Percentiles rank a stretch among this genome's conserved stretches.
phyloP scores from a whole-genome alignment of 768 basidiomycete genomes.

The Brasilioporus rufonigricans region DNA sequence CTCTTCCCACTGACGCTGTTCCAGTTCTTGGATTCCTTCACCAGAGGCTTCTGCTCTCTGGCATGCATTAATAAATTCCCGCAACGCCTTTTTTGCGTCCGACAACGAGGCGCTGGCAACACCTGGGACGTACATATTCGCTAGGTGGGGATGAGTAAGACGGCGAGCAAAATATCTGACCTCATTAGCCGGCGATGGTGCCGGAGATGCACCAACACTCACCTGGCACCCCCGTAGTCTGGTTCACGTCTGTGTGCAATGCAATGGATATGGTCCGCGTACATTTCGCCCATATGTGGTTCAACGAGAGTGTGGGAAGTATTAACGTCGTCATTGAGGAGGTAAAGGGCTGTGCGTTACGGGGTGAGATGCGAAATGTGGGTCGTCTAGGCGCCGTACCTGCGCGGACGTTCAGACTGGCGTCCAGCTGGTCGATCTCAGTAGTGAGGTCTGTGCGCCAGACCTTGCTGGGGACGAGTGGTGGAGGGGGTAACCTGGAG shows the following conservation, averaged over 20 bases:
- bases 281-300: slow-evolving; percentile 18
- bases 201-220: background rate
- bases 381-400: slow-evolving; percentile 1
- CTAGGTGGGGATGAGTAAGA: slow-evolving; percentile 15
- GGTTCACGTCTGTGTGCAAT: slow-evolving; percentile 26
- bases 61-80: slow-evolving; percentile 12
- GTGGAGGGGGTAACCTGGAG: slow-evolving; percentile 10
- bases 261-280: slow-evolving; percentile 21
- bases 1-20: slow-evolving; percentile 20
- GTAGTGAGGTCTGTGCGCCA: slow-evolving; percentile 17
- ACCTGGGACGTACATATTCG: slow-evolving; percentile 11
- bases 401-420: slow-evolving; percentile 12
- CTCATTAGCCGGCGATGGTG: background rate
- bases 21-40: slow-evolving; percentile 10
- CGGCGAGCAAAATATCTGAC: slow-evolving; percentile 18
- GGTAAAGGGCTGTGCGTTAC: slow-evolving; percentile 9
- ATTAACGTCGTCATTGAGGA: slow-evolving; percentile 22
- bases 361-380: background rate
- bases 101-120: slow-evolving; percentile 1
- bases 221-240: slow-evolving; percentile 18
- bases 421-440: slow-evolving; percentile 18
- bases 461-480: slow-evolving; percentile 12
- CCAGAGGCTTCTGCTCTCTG: slow-evolving; percentile 11
- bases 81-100: slow-evolving; percentile 6
- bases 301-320: slow-evolving; percentile 20